Evolutionary conservation across 2,329 filamentous ascomycete species (phyloP).

Genomic region (Epichloe uncinata): DNA sequence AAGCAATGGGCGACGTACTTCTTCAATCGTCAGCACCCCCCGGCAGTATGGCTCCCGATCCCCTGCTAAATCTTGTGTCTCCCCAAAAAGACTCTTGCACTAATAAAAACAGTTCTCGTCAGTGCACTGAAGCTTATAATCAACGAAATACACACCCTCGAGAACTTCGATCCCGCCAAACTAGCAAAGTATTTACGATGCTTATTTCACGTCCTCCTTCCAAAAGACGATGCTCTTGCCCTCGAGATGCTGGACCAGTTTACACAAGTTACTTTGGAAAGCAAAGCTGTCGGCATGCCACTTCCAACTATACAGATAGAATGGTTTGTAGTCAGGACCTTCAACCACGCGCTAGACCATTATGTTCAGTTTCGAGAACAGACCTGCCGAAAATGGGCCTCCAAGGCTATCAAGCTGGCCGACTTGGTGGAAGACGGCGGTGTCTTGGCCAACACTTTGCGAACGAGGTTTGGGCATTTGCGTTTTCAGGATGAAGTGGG

Average conservation of each 20-base stretch:
- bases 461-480: constrained; percentile 30
- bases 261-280: constrained; percentile 35
- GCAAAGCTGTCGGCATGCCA: constrained; percentile 26
- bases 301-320: constrained; percentile 59
- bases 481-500: not conserved
- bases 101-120: constrained; percentile 29
- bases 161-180: constrained; percentile 41
- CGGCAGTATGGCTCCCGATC: constrained; percentile 25
- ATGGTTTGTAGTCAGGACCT: constrained; percentile 58
- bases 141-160: constrained; percentile 48
- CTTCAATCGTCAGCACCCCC: constrained; percentile 38
- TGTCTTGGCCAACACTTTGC: constrained; percentile 29
- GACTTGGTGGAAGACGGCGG: constrained; percentile 43
- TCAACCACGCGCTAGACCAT: constrained; percentile 60
- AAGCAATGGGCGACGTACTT: constrained; percentile 53
- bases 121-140: constrained; percentile 52
- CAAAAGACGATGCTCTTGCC: constrained; percentile 40
- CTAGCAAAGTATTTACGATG: constrained; percentile 69
- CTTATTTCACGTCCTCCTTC: constrained; percentile 55
- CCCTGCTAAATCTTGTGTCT: no score
- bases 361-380: constrained; percentile 41
- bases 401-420: constrained; percentile 48
- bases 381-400: constrained; percentile 46
- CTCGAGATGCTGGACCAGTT: constrained; percentile 53
- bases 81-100: not conserved